phyloP scores from a whole-genome alignment of 257 asterid species.

The Solanum pennellii region DNA sequence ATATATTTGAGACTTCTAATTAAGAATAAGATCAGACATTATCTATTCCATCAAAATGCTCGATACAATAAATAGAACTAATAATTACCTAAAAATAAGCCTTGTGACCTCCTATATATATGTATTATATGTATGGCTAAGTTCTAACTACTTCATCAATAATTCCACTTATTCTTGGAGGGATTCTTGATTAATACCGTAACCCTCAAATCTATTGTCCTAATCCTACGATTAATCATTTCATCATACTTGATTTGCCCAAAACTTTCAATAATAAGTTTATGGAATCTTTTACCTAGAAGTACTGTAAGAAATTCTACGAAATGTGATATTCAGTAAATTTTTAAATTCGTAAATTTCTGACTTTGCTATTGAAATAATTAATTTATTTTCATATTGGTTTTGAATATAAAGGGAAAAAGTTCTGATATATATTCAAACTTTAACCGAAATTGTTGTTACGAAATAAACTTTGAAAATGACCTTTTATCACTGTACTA shows the following conservation, averaged over 20 bases:
- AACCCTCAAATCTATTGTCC: neutral
- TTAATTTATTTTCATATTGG: neutral
- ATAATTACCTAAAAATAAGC: neutral
- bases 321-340: neutral
- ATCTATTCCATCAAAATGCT: neutral
- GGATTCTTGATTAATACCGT: neutral
- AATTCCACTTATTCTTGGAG: neutral
- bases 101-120: neutral
- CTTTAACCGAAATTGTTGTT: too few relatives aligned
- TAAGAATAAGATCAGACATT: neutral
- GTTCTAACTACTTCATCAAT: neutral
- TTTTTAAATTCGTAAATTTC: neutral
- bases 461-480: too few relatives aligned
- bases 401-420: neutral
- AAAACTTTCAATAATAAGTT: neutral
- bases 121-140: neutral
- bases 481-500: too few relatives aligned
- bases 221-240: neutral
- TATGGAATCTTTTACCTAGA: neutral
- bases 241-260: neutral
- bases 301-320: neutral
- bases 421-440: too few relatives aligned
- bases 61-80: neutral
- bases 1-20: neutral
- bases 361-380: neutral